These are phyloP conservation scores for Calonectria leucothoes DNA, from an alignment of 2,329 filamentous ascomycete genomes.

Conservation along the genomic window DNA sequence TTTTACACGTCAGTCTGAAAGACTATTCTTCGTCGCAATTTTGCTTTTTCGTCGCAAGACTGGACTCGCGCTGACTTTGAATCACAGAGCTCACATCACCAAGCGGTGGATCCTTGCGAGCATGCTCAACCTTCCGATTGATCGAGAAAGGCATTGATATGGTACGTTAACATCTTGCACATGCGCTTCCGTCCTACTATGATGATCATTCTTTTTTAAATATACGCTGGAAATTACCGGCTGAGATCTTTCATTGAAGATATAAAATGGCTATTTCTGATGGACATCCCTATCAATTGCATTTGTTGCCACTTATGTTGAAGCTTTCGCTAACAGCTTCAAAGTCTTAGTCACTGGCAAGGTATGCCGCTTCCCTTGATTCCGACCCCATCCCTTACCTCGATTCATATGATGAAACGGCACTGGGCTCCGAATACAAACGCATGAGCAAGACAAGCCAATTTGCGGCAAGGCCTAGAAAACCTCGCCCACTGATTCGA, in stretches of 20 bases:
- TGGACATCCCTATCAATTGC: slow-evolving; percentile 42
- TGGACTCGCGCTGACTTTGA: slow-evolving; percentile 41
- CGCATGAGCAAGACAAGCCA: slow-evolving; percentile 86
- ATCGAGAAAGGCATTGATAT: background rate
- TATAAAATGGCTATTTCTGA: slow-evolving; percentile 91
- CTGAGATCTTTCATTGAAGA: slow-evolving; percentile 83
- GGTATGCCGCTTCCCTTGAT: slow-evolving; percentile 44
- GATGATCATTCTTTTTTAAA: slow-evolving; percentile 76
- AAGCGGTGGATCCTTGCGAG: slow-evolving; percentile 44
- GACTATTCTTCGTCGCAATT: slow-evolving; percentile 39
- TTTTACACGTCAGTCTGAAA: slow-evolving; percentile 93
- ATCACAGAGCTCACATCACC: slow-evolving; percentile 36
- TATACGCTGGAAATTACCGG: slow-evolving; percentile 96
- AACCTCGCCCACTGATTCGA: slow-evolving; percentile 96
- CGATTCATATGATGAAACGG: slow-evolving; percentile 81
- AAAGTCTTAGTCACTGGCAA: slow-evolving; percentile 42
- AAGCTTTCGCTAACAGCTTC: slow-evolving; percentile 47
- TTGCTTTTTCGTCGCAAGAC: slow-evolving; percentile 24
- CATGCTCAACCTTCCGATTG: slow-evolving; percentile 21
- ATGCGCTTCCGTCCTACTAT: slow-evolving; percentile 34
- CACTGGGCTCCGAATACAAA: slow-evolving; percentile 92
- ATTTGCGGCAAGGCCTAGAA: slow-evolving; percentile 98
- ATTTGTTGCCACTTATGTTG: slow-evolving; percentile 17
- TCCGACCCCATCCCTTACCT: slow-evolving; percentile 28
- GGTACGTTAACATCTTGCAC: slow-evolving; percentile 43